Conservation (phyloP, 768 basidiomycete species). For the Leccinum uliginosum region DNA sequence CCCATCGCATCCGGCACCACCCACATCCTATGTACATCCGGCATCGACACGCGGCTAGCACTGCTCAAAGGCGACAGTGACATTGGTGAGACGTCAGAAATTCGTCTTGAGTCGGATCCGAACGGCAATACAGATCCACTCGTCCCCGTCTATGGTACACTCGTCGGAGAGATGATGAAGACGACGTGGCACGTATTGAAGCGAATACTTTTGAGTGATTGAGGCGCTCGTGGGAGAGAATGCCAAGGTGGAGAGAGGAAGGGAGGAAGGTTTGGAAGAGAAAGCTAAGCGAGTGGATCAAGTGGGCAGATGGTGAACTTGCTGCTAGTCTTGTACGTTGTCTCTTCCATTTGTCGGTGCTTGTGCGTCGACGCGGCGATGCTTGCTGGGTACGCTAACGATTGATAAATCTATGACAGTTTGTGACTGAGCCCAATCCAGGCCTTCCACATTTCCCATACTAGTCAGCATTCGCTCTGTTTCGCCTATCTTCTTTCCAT, state of each 20-base stretch:
- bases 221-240: slow-evolving; percentile 72
- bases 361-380: neutral
- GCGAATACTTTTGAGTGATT: slow-evolving; percentile 84
- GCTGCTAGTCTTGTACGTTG: slow-evolving; percentile 49
- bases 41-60: slow-evolving; percentile 51
- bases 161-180: slow-evolving; percentile 56
- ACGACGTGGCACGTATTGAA: slow-evolving; percentile 62
- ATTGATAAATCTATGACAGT: slow-evolving; percentile 33
- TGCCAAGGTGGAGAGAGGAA: slow-evolving; percentile 61
- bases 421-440: slow-evolving; percentile 63
- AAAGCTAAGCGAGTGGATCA: slow-evolving; percentile 54
- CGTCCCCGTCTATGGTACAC: slow-evolving; percentile 60
- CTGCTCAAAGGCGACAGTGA: slow-evolving; percentile 33
- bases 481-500: neutral
- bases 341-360: neutral
- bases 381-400: neutral
- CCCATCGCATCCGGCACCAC: slow-evolving; percentile 41
- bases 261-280: slow-evolving; percentile 58
- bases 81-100: slow-evolving; percentile 33
- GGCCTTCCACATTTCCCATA: slow-evolving; percentile 72
- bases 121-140: slow-evolving; percentile 28
- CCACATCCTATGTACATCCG: slow-evolving; percentile 44
- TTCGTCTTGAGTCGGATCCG: slow-evolving; percentile 34
- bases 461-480: slow-evolving; percentile 51
- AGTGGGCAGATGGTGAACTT: slow-evolving; percentile 62